Base-by-base conservation (phyloP, 2,329 filamentous ascomycete species). In the Celoporthe dispersa region DNA sequence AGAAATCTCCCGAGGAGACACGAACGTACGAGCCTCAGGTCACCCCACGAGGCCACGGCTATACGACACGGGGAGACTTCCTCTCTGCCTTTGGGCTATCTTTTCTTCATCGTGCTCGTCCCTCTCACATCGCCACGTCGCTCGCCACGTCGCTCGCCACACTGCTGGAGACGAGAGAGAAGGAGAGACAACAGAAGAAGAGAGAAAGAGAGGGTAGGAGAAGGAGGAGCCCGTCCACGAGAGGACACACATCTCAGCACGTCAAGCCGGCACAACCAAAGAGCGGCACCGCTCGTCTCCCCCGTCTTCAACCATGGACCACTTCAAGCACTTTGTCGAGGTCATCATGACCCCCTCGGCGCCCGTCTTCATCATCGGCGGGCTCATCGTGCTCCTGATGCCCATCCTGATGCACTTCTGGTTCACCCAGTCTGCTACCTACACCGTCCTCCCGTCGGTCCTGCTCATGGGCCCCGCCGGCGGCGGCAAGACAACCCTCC, bases 401-500 rank as follows among this genome's bases (percentile, higher is more conserved):
- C 96, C 96, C 28, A 77, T 97, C 66, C 78, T 97, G 68, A 85
- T 98, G 63, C 96, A 98, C 83, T 79, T 88, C 70, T 83, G 91
- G 78, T 87, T 97, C 77, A 90, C 94, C 79, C 87, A 87, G 68
- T 85, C 88, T 64, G 87, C 87, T 53, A 86, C 90, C 19, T 90
- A 92, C 76, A 88, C 88, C 51, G 86, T 85, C 19, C 87, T 92
- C 35, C 94, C 95, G 64, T 91, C 91, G 9, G 89, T 98, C 71
- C 84, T 98, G 12, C 87, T 97, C 59, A 79, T 94, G 64, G 96
- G 96, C 0, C 94, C 95, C 22, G 90, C 91, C 68, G 92, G 91
- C 73, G 87, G 89, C 64, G 96, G 96, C 76, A 99, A 98, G 84
- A 98, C 96, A 0, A 88, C 92, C 11, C 88, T 98, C 44, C 83